Evolutionary conservation across 2,329 filamentous ascomycete genomes (phyloP).

Genomic region (Calonectria naviculata): DNA sequence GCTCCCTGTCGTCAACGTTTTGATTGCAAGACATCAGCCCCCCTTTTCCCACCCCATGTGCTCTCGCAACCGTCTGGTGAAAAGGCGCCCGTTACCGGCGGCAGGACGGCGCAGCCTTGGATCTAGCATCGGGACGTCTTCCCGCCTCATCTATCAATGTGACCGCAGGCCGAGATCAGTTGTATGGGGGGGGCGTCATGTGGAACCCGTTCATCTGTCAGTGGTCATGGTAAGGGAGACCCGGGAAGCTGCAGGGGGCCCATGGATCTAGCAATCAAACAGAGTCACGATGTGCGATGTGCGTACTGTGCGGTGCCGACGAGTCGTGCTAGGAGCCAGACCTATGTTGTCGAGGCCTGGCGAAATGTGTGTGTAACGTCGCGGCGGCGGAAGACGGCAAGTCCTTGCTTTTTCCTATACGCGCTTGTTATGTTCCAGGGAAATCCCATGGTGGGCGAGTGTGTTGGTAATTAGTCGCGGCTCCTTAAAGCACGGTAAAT

Average conservation of each 20-base stretch:
- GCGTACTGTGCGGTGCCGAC: background rate
- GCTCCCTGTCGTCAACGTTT: conserved; percentile 1
- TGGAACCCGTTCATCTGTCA: conserved; percentile 25
- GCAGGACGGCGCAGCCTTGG: conserved; percentile 1
- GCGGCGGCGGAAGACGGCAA: background rate
- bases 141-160: conserved; percentile 13
- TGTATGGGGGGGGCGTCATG: conserved; percentile 14
- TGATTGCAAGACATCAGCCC: background rate
- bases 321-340: background rate
- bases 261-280: conserved; percentile 17
- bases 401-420: background rate
- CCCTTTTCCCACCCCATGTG: background rate
- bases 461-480: conserved; percentile 1
- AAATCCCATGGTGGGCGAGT: background rate
- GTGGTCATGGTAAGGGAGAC: conserved; percentile 27
- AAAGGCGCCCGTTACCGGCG: background rate
- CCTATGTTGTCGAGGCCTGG: background rate
- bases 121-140: background rate
- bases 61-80: background rate
- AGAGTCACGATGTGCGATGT: background rate
- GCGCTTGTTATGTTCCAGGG: background rate
- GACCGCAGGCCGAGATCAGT: conserved; percentile 13
- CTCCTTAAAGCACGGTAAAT: background rate
- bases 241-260: conserved; percentile 1
- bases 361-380: background rate